A percentile compares a stretch with the other conserved stretches of the same genome.
phyloP scores from a whole-genome alignment of 1,284 basidiomycete genomes.

The Sporisorium graminicola region DNA sequence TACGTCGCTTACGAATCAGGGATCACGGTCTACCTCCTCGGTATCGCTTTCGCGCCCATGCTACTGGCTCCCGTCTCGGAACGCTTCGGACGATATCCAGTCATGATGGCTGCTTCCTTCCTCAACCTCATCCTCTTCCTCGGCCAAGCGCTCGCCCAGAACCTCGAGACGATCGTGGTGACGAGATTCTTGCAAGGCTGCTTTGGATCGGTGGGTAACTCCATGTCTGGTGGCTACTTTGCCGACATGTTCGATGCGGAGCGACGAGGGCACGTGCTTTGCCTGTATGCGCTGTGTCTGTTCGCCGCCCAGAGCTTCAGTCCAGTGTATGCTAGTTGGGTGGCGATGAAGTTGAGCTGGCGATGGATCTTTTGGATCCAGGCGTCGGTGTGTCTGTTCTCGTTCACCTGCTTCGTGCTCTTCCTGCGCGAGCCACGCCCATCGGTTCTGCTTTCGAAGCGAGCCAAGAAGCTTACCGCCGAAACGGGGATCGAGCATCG shows the following conservation, averaged over 20 bases:
- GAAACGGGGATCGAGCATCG: conserved; percentile 68
- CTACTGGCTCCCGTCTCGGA: conserved; percentile 48
- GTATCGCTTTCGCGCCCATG: conserved; percentile 45
- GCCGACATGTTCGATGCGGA: conserved; percentile 63
- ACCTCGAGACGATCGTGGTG: conserved; percentile 53
- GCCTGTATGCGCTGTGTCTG: conserved; percentile 68
- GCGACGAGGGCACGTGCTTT: conserved; percentile 70
- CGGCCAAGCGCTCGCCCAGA: conserved; percentile 54
- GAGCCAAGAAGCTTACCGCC: conserved; percentile 67
- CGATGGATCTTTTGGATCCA: conserved; percentile 56
- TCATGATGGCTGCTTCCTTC: conserved; percentile 24
- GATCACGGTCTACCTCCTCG: conserved; percentile 34
- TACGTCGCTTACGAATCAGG: conserved; percentile 22
- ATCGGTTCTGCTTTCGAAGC: conserved; percentile 70
- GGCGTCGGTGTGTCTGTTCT: conserved; percentile 13
- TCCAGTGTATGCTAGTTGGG: conserved; percentile 48
- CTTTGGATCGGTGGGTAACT: conserved; percentile 61
- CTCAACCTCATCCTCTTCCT: conserved; percentile 49
- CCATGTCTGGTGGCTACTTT: conserved; percentile 59
- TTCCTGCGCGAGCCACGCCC: conserved; percentile 65
- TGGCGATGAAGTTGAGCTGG: conserved; percentile 55
- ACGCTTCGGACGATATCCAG: conserved; percentile 31
- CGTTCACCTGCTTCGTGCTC: conserved; percentile 35
- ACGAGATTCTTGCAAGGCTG: conserved; percentile 67
- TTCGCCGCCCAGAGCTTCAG: conserved; percentile 65